Evolutionary conservation across 805 yeast genomes (phyloP), one percentile per base, ranked within the genome.

Genomic region (Isabelozyma pseudorhagii): DNA sequence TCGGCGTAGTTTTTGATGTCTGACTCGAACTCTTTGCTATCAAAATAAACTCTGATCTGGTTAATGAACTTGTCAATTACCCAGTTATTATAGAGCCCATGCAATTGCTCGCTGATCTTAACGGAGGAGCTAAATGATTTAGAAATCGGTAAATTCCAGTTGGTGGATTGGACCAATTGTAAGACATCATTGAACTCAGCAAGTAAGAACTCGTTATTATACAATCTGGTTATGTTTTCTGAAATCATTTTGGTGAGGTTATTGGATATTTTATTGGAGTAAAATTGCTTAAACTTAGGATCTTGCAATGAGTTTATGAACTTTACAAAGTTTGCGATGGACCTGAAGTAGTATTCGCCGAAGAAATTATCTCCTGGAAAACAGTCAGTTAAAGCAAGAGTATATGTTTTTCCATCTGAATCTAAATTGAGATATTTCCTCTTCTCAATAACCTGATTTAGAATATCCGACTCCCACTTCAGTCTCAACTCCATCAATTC

Each of bases 51-150:
- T 38, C 73, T 57, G 15, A 72, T 58, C 45, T 54, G 54, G 40
- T 67, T 61, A 38, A 73, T 65, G 51, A 63, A 71, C 40, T 62
- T 64, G 42, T 69, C 71, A 11, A 62, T 50, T 3, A 64, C 48
- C 71, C 73, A 71, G 44, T 71, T 62, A 36, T 52, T 40, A 49
- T 71, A 60, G 34, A 72, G 56, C 15, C 53, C 55, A 36, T 63
- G 55, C 45, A 72, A 55, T 18, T 63, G 58, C 6, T 60, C 64
- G 14, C 61, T 54, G 25, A 66, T 50, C 10, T 57, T 55, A 18
- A 47, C 54, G 7, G 49, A 50, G 9, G 61, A 52, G 11, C 38
- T 28, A n/a, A 42, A 31, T 13, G 38, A 28, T 28, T 15, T 28
- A 18, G 38, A 9, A 10, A 44, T 17, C 10, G 46, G 21, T 17